Base-by-base conservation (phyloP, 2,329 filamentous ascomycete species). In the Ploettnerulaceae sp. region DNA sequence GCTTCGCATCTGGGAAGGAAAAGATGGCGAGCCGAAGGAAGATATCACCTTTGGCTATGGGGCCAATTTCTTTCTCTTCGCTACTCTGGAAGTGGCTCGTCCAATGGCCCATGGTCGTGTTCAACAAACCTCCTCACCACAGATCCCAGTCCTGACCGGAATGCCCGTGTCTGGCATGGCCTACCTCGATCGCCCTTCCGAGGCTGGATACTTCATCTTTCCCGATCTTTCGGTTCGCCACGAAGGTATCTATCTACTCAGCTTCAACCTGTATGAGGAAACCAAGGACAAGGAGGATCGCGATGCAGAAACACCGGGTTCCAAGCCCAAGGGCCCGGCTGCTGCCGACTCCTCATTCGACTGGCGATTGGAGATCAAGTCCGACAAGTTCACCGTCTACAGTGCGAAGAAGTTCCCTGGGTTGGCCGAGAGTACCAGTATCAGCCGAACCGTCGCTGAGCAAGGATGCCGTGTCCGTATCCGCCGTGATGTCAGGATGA, bases 371-470 rank as follows among this genome's bases (percentile, higher is more conserved):
- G 89, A 95, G 66, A 86, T 96, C 60, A 89, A 91, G 72, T 95
- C 93, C 0, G 70, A 76, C 9, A 81, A 87, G 0, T 97, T 98
- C 66, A 82, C 80, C 38, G 93, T 97, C 32, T 97, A 78, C 71
- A 96, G 90, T 59, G 93, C 93, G 41, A 98, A 97, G 81, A 97
- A 96, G 71, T 98, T 98, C 70, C 93, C 93, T 12, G 93, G 91
- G 14, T 72, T 97, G 49, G 84, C 86, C 34, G 88, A 93, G 66
- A 96, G 89, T 70, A 98, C 93, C 0, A 73, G 78, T 9, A 73
- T 97, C 39, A 96, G 90, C 68, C 85, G 90, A 53, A 85, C 88
- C 26, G 89, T 98, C 33, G 90, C 91, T 14, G 91, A 98, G 67
- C 93, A 98, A 68, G 93, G 93, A 48, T 97, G 93, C 67, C 88